Conservation (phyloP, 192 early-diverging fungal genomes). For the Coemansia asiatica region DNA sequence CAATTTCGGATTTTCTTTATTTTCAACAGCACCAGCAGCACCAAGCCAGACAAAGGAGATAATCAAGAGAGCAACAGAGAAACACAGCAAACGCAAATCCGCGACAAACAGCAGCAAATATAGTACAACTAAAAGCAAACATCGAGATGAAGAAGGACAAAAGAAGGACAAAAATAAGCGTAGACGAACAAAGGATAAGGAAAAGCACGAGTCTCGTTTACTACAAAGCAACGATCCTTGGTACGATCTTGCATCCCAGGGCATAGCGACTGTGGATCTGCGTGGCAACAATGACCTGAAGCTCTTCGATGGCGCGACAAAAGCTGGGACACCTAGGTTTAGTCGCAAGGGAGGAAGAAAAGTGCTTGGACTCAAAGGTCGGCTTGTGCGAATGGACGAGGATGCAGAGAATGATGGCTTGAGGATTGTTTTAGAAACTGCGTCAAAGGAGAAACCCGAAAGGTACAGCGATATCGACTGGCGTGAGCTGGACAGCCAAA, state of each 20-base stretch:
- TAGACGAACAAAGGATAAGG: neutral
- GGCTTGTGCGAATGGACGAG: neutral
- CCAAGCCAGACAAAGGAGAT: neutral
- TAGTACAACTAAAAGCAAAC: conserved; percentile 2
- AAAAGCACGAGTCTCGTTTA: neutral
- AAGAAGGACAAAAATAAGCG: conserved; percentile 5
- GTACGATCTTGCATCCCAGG: conserved; percentile 9
- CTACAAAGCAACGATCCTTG: neutral
- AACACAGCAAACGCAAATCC: conserved; percentile 9
- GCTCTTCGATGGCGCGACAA: conserved; percentile 15
- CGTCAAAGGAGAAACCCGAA: neutral
- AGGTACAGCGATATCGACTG: conserved; percentile 30
- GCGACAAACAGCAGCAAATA: no score
- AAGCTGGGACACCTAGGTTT: conserved; percentile 28
- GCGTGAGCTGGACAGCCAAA: neutral
- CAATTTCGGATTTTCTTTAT: conserved; percentile 25
- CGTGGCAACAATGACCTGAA: conserved; percentile 19
- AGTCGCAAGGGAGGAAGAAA: conserved; percentile 11
- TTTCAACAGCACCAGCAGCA: conserved; percentile 25
- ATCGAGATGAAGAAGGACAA: neutral
- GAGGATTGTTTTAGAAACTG: conserved; percentile 17
- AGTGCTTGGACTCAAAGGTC: conserved; percentile 11
- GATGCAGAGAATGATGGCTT: neutral
- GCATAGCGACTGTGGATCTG: conserved; percentile 16
- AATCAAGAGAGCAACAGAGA: neutral